Evolutionary conservation across 148 eudicot species (phyloP).

Genomic region (Arbutus unedo): DNA sequence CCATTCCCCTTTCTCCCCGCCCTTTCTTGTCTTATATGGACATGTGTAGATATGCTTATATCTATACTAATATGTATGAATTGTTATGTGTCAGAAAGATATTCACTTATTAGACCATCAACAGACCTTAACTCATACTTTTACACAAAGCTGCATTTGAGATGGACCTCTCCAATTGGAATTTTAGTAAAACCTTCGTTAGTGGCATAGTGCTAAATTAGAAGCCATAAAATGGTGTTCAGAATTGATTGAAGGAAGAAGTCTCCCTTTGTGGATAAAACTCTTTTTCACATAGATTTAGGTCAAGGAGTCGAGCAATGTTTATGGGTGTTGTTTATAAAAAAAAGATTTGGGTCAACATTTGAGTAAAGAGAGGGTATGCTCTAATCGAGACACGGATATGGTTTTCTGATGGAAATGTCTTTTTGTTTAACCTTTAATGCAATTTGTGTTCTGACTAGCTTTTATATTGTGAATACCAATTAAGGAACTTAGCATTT

Average conservation of each 20-base stretch:
- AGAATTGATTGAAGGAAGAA: neutral
- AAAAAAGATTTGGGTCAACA: neutral
- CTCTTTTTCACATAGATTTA: neutral
- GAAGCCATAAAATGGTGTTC: neutral
- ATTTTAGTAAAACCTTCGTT: neutral
- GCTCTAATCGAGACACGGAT: neutral
- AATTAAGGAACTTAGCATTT: neutral
- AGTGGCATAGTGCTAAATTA: neutral
- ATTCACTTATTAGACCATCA: neutral
- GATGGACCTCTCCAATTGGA: neutral
- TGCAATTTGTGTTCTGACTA: neutral
- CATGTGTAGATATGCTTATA: too few relatives aligned
- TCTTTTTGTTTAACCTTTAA: neutral
- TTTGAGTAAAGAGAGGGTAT: neutral
- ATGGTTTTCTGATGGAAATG: neutral
- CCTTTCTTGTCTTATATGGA: neutral
- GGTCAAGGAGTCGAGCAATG: neutral
- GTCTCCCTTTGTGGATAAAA: neutral
- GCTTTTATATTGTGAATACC: neutral
- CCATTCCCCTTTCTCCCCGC: neutral
- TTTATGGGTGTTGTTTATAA: neutral
- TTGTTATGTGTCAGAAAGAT: neutral
- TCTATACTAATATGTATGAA: neutral
- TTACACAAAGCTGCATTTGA: neutral
- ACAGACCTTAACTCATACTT: neutral